Base-by-base conservation (phyloP, 2,329 filamentous ascomycete species). In the Fusarium robinianum region DNA sequence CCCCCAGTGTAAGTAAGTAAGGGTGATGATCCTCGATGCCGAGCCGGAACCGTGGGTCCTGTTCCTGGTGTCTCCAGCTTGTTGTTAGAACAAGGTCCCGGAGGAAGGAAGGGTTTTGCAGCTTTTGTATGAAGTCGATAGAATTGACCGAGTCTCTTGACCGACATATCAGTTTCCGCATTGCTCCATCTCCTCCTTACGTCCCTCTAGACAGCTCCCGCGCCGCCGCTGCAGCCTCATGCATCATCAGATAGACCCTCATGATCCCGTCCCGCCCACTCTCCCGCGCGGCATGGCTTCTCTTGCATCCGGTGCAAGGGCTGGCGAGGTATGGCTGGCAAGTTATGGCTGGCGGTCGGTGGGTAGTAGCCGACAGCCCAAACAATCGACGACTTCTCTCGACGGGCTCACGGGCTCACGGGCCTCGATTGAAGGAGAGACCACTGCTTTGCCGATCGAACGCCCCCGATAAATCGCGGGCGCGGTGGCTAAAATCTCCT, bases 231-330 rank as follows among this genome's bases (percentile, higher is more conserved):
- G 21, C 19, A 26, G 27, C 27, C 37, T 40, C 36, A 30, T 40
- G 26, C 36, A 39, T 39, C 26, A 39, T 31, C 17, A 24, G 19
- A 30, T 15, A 24, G 26, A 39, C 6, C 26, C 19, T 14, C 19
- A 32, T 32, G 35, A 8, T 17, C 27, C 24, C 11, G 35, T 40
- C 14, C 22, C 15, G 17, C 17, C 21, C 8, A 21, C 12, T 12
- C 31, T 38, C 29, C 24, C 22, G 34, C 41, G 29, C 30, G 35
- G 40, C 26, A 36, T 49, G 27, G 29, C 33, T 40, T 46, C 25
- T 25, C n/a, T 15, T 41, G 14, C 21, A 26, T 36, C 27, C 21
- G 12, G n/a, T 10, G 16, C 27, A 25, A 6, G 11, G n/a, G 16
- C 18, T 12, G n/a, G 23, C 9, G 44, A 24, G 29, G 37, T n/a